Evolutionary conservation across 257 asterid species (phyloP).

Genomic region (Solanum lignicaule): DNA sequence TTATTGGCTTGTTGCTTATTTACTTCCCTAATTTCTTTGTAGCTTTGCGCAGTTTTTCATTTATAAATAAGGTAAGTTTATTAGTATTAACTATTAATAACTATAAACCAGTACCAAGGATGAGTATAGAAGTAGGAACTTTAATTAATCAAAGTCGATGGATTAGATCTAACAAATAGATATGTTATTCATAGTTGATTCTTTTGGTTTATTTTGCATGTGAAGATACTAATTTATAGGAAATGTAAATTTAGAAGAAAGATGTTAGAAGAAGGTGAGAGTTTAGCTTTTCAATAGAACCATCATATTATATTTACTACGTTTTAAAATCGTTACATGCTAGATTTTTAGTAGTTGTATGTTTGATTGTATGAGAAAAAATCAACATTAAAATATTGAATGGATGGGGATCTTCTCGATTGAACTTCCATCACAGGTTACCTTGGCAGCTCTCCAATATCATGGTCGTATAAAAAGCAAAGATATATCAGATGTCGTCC

Average conservation of each 20-base stretch:
- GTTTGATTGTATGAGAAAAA: no score
- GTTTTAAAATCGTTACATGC: no score
- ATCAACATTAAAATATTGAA: no score
- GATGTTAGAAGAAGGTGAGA: background rate
- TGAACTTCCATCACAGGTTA: no score
- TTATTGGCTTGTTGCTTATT: background rate
- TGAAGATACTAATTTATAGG: background rate
- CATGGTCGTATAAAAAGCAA: no score
- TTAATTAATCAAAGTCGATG: background rate
- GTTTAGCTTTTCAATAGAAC: background rate
- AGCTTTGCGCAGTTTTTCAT: background rate
- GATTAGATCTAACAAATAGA: background rate
- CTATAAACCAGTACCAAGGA: background rate
- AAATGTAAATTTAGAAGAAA: background rate
- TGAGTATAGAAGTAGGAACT: background rate
- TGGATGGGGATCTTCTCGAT: no score
- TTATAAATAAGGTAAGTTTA: background rate
- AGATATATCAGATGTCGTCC: no score
- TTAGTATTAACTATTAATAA: background rate
- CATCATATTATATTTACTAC: no score
- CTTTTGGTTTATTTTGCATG: background rate
- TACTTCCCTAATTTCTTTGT: background rate
- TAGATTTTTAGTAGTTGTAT: no score
- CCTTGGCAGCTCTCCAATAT: no score
- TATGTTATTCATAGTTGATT: background rate